These are phyloP conservation scores for Lonicera japonica DNA, from an alignment of 129 eudicot genomes.

Conservation along the genomic window DNA sequence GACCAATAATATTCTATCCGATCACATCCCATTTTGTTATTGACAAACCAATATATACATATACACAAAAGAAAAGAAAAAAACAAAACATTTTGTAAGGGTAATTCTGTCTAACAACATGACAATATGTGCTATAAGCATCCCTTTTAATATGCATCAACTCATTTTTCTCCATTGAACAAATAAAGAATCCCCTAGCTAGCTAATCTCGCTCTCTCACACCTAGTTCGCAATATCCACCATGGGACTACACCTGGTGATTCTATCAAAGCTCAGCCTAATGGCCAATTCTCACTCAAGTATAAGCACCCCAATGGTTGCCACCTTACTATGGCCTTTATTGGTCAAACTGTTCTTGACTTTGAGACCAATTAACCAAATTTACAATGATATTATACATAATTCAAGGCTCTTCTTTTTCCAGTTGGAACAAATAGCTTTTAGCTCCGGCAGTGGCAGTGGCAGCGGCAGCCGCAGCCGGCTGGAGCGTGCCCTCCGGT, in stretches of 20 bases:
- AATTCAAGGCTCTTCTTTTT: conserved; percentile 45
- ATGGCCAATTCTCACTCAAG: conserved; percentile 11
- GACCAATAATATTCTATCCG: no score
- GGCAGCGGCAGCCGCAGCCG: conserved; percentile 3
- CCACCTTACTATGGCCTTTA: conserved; percentile 43
- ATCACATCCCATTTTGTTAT: background rate
- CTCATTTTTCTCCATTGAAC: background rate
- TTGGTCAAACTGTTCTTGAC: conserved; percentile 27
- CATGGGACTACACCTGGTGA: conserved; percentile 27
- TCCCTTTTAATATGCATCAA: no score
- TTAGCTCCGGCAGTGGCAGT: conserved; percentile 2
- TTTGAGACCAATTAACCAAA: conserved; percentile 29
- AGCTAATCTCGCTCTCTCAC: background rate
- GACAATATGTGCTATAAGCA: no score
- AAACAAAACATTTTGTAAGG: background rate
- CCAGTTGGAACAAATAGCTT: conserved; percentile 26
- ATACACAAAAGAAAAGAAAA: background rate
- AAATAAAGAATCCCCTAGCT: background rate
- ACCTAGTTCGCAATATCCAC: background rate
- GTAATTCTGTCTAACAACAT: background rate
- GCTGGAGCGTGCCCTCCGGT: conserved; percentile 28
- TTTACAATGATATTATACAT: conserved; percentile 6
- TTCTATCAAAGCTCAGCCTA: conserved; percentile 37
- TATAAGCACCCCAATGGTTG: conserved; percentile 19
- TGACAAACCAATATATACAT: no score